Base-by-base conservation (phyloP, 805 yeast genomes). In the Candida caryicola region DNA sequence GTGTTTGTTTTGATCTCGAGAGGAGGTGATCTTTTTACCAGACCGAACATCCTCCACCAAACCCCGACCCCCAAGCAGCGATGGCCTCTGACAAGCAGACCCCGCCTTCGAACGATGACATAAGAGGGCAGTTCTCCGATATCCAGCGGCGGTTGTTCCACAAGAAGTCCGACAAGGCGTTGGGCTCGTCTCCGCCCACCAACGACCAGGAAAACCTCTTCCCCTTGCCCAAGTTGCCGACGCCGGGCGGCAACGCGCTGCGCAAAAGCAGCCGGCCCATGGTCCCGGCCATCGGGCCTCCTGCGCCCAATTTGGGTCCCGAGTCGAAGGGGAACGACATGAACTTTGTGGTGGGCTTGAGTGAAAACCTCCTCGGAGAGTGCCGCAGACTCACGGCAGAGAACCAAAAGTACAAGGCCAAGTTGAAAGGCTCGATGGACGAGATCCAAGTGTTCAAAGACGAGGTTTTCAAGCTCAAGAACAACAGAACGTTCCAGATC, bases 311-410 rank as follows among this genome's bases (percentile, higher is more conserved):
- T 3, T 47, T 68, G 37, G 66, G 69, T 7, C 71, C 71, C 1
- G 75, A 69, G 47, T 52, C 68, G 6, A 69, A 67, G 41, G 78
- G 79, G 15, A 78, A 78, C 46, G 85, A 83, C 43, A 77, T 82
- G 66, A 77, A 79, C 52, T 84, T 84, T 53, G 79, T 83, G 12
- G 83, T 83, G 41, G 87, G 85, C 3, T 59, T 85, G 39, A 81
- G 87, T 60, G 91, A 85, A 50, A 82, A 82, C 40, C 62, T 85
- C 45, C 68, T 85, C 13, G 64, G 74, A 31, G 88, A 85, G 56
- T 83, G 89, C 51, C 74, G 90, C 47, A 71, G 82, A 44, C 66
- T 85, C 39, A 82, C 78, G 38, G 81, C 84, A 17, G 87, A 82
- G 41, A 80, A 76, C 54, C 70, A 70, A 37, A 63, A 60, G 45